These are phyloP conservation scores for Atkinsonella texensis DNA, from an alignment of 2,329 filamentous ascomycete species.

Conservation along the genomic window DNA sequence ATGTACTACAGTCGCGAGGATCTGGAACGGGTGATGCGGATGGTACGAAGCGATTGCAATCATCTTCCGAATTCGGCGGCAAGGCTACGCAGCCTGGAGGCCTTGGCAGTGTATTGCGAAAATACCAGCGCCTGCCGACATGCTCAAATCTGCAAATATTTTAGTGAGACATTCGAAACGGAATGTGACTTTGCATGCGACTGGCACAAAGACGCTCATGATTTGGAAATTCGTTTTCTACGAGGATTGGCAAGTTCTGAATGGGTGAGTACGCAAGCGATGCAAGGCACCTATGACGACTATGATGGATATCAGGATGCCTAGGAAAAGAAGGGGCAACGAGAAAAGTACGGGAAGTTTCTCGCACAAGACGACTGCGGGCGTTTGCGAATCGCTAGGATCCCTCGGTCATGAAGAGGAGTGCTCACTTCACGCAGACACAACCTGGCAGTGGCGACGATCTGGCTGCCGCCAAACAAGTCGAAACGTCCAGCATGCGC, in stretches of 20 bases:
- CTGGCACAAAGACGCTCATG: slow-evolving; percentile 57
- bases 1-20: slow-evolving; percentile 88
- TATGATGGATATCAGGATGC: slow-evolving; percentile 45
- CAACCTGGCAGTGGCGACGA: no score
- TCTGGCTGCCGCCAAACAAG: no score
- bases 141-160: slow-evolving; percentile 61
- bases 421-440: no score
- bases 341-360: neutral
- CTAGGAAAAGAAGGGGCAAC: neutral
- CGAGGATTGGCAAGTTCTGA: slow-evolving; percentile 47
- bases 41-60: slow-evolving; percentile 36
- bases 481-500: no score
- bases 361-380: no score
- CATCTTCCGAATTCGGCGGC: slow-evolving; percentile 33
- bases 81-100: slow-evolving; percentile 50
- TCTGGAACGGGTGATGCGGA: slow-evolving; percentile 56
- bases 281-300: slow-evolving; percentile 44
- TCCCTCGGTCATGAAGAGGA: no score
- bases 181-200: slow-evolving; percentile 67
- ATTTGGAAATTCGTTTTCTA: slow-evolving; percentile 44
- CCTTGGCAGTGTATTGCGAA: slow-evolving; percentile 74
- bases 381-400: no score
- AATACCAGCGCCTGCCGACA: slow-evolving; percentile 63
- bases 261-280: slow-evolving; percentile 50
- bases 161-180: slow-evolving; percentile 50